Evolutionary conservation across 306 rosid species (phyloP).

Genomic region (Castanopsis chinensis): DNA sequence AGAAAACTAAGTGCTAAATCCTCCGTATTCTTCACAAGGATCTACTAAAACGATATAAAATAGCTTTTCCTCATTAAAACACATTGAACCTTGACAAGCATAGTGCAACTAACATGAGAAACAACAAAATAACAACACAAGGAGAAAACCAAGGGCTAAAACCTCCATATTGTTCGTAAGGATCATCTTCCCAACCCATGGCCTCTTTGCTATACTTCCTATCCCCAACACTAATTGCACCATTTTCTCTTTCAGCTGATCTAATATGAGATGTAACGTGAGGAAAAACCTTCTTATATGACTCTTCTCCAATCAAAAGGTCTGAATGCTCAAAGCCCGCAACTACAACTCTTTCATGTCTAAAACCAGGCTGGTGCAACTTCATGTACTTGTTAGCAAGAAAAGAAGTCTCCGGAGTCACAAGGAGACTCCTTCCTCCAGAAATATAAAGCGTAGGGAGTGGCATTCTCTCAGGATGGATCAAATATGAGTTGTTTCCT

Average conservation of each 20-base stretch:
- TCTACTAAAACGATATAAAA: not conserved
- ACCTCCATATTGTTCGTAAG: slow-evolving; percentile 14
- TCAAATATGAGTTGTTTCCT: slow-evolving; percentile 27
- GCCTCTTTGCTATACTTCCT: slow-evolving; percentile 15
- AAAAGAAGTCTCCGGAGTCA: slow-evolving; percentile 31
- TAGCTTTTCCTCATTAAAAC: not conserved
- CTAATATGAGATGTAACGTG: slow-evolving; percentile 24
- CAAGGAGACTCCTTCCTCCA: slow-evolving; percentile 24
- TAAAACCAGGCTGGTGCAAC: slow-evolving; percentile 32
- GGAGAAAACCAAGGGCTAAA: slow-evolving; percentile 31
- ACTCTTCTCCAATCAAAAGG: slow-evolving; percentile 36
- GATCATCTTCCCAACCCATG: slow-evolving; percentile 31
- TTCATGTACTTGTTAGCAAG: slow-evolving; percentile 39
- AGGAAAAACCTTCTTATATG: slow-evolving; percentile 28
- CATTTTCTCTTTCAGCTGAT: slow-evolving; percentile 6
- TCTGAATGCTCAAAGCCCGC: slow-evolving; percentile 39
- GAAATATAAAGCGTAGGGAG: slow-evolving; percentile 31
- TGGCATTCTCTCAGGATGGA: slow-evolving; percentile 35
- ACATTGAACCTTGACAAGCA: not conserved
- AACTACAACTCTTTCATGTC: slow-evolving; percentile 31
- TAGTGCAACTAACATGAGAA: not conserved
- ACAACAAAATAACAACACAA: not conserved
- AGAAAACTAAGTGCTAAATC: slow-evolving; percentile 24
- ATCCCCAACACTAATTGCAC: not conserved
- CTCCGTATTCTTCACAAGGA: slow-evolving; percentile 19